phyloP scores from a whole-genome alignment of 2,329 filamentous ascomycete genomes.

The Helminthosporium solani region DNA sequence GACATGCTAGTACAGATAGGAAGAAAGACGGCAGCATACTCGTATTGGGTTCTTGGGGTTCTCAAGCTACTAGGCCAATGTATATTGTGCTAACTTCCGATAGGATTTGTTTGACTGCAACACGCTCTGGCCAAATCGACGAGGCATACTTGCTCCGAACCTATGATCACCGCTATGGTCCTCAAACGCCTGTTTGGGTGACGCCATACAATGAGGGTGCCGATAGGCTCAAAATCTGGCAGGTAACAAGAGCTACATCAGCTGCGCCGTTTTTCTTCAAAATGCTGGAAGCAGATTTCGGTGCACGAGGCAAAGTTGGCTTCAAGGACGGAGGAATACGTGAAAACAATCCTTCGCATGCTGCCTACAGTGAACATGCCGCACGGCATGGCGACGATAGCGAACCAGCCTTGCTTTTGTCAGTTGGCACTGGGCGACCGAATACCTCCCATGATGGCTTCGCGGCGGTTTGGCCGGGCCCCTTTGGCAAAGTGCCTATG shows the following conservation, averaged over 20 bases:
- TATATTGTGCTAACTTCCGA: not conserved
- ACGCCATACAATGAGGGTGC: conserved; percentile 51
- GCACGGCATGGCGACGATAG: conserved; percentile 47
- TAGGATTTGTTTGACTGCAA: conserved; percentile 51
- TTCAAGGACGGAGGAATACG: conserved; percentile 55
- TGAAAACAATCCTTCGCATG: conserved; percentile 53
- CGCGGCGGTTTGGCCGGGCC: conserved; percentile 48
- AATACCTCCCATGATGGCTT: conserved; percentile 50
- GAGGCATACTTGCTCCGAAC: conserved; percentile 52
- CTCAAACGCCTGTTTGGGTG: conserved; percentile 46
- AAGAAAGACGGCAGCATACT: too few relatives aligned
- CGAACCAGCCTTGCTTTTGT: conserved; percentile 48
- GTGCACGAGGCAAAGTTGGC: conserved; percentile 37
- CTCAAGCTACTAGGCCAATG: too few relatives aligned
- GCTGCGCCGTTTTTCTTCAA: conserved; percentile 57
- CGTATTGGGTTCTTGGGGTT: too few relatives aligned
- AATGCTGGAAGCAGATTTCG: conserved; percentile 48
- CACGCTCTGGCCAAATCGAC: conserved; percentile 48
- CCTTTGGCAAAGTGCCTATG: conserved; percentile 44
- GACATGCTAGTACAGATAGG: conserved; percentile 3
- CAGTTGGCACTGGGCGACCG: conserved; percentile 50
- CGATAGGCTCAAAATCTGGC: conserved; percentile 51
- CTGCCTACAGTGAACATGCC: conserved; percentile 50
- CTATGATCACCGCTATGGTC: conserved; percentile 49
- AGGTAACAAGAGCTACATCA: conserved; percentile 54